Base-by-base conservation (phyloP, 2,329 filamentous ascomycete genomes). In the Blumeria graminis region DNA sequence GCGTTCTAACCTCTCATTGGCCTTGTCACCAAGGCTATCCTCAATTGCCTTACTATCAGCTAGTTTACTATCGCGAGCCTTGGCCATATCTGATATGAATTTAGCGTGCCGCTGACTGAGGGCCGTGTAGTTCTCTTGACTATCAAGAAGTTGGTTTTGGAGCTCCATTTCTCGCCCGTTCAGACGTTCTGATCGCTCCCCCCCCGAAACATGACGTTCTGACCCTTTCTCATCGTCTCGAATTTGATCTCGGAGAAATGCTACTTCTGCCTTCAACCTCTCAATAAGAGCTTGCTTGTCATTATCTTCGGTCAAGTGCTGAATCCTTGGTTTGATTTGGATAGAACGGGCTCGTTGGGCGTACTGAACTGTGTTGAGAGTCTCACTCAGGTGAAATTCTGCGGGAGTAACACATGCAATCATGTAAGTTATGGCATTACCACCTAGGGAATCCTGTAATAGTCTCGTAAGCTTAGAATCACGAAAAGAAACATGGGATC, bases 401-500 rank as follows among this genome's bases (percentile, higher is more conserved):
- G 90, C 87, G 0, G 89, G 90, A 0, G 90, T 98, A 34, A 98
- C 89, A 70, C 92, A 98, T 8, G 92, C 92, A 70, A 98, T 92
- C 92, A 98, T 96, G 71, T 96, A 98, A 0, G 92, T 98, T 66
- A 95, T 94, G 38, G 92, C 92, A 67, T 94, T 96, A 4, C 92
- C 92, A 57, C 92, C 92, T 5, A 98, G 75, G 0, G 92, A 98
- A 69, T 98, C 92, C 72, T 98, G 92, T 16, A 98, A 77, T 28
- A 98, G 75, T 58, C 92, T 83, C 10, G 92, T 98, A 63, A 98
- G 80, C 67, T 88, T 89, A n/a, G 92, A 96, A 70, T 98, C 92
- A 61, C 92, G 86, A 68, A 98, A 98, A 1, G 92, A 98, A 57
- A 98, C 89, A 69, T 96, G 88, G 4, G 87, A 83, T 52, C 87